A percentile compares a stretch with the other conserved stretches of the same genome.
phyloP scores from a whole-genome alignment of 257 asterid species.

The Nicotiana paniculata region DNA sequence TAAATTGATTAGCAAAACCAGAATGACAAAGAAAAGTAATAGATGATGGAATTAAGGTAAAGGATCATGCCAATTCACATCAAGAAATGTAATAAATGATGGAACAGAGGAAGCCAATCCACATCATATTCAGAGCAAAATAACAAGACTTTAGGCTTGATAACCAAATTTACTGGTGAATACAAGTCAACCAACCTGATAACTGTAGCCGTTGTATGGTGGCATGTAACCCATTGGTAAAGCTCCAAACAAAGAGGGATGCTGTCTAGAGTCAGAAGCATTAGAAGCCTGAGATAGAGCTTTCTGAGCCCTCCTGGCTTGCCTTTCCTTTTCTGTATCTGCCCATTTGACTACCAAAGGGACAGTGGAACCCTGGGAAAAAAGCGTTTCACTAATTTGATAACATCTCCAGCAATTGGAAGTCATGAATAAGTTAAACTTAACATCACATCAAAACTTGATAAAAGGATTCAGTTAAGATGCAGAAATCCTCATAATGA shows the following conservation, averaged over 20 bases:
- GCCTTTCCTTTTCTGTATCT: conserved; percentile 97
- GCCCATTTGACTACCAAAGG: conserved; percentile 99
- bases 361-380: conserved; percentile 72
- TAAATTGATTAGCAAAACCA: conserved; percentile 18
- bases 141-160: background rate
- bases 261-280: conserved; percentile 60
- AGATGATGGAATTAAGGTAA: background rate
- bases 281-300: conserved; percentile 53
- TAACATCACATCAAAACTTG: background rate
- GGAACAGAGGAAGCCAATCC: background rate
- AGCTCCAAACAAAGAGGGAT: conserved; percentile 70
- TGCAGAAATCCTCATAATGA: background rate
- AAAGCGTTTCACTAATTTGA: background rate
- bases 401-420: background rate
- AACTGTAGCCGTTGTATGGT: conserved; percentile 83
- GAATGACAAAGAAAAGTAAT: conserved; percentile 11
- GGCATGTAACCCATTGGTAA: conserved; percentile 85
- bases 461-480: background rate
- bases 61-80: background rate
- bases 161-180: background rate
- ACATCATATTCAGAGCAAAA: background rate
- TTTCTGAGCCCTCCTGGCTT: conserved; percentile 86
- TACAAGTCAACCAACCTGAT: conserved; percentile 59
- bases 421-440: background rate
- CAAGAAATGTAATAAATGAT: background rate